Percentiles rank a stretch among this genome's conserved stretches.
Evolutionary conservation across 164 flowering plant species (phyloP).

Genomic region (Vitis rupestris): DNA sequence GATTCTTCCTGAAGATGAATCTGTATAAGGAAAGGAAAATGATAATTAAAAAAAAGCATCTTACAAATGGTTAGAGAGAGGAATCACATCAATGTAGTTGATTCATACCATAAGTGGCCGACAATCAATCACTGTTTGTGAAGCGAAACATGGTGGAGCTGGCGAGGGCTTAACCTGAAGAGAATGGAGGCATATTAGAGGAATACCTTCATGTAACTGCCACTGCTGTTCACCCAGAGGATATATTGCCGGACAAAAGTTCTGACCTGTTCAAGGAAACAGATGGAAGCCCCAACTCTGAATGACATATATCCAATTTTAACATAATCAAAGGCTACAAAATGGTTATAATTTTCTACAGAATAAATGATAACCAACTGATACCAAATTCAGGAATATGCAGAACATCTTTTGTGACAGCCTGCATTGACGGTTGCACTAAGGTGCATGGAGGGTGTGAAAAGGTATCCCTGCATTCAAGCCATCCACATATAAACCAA

Average conservation of each 20-base stretch:
- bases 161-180: slow-evolving; percentile 88
- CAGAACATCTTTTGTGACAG: slow-evolving; percentile 31
- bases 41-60: neutral
- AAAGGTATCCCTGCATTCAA: slow-evolving; percentile 83
- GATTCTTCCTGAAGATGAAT: slow-evolving; percentile 94
- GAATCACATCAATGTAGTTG: neutral
- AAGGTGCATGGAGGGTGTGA: slow-evolving; percentile 91
- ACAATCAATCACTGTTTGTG: slow-evolving; percentile 74
- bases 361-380: neutral
- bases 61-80: neutral
- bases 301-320: neutral
- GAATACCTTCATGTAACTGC: slow-evolving; percentile 51
- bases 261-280: slow-evolving; percentile 40
- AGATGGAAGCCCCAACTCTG: slow-evolving; percentile 10
- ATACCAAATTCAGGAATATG: slow-evolving; percentile 80
- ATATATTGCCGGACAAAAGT: slow-evolving; percentile 87
- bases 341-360: neutral
- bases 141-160: slow-evolving; percentile 73
- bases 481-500: slow-evolving; percentile 9
- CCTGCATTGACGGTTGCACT: slow-evolving; percentile 85
- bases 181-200: slow-evolving; percentile 68
- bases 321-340: neutral
- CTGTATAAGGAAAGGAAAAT: slow-evolving; percentile 35
- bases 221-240: slow-evolving; percentile 67
- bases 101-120: slow-evolving; percentile 83